Evolutionary conservation across 1,284 basidiomycete genomes (phyloP).

Genomic region (Papiliotrema flavescens): DNA sequence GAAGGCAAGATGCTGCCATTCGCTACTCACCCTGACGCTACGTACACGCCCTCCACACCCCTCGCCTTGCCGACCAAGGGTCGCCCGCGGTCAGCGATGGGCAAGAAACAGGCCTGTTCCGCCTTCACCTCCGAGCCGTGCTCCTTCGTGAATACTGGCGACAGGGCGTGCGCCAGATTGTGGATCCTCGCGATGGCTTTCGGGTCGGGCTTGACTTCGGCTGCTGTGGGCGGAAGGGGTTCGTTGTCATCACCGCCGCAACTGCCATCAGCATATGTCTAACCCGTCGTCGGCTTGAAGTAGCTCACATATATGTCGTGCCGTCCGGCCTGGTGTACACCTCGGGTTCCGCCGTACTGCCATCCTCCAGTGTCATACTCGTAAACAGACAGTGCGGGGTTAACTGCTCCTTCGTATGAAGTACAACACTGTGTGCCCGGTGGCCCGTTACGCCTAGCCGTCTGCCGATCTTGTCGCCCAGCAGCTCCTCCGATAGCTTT

Average conservation of each 20-base stretch:
- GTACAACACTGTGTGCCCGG: constrained; percentile 54
- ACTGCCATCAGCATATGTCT: constrained; percentile 16
- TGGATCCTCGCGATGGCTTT: constrained; percentile 49
- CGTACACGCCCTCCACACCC: constrained; percentile 50
- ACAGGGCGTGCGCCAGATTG: constrained; percentile 50
- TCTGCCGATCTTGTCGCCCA: constrained; percentile 51
- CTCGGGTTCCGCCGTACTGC: constrained; percentile 50
- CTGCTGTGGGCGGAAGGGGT: constrained; percentile 45
- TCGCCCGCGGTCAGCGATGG: constrained; percentile 53
- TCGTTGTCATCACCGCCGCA: constrained; percentile 47
- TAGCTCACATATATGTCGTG: constrained; percentile 45
- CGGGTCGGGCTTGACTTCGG: constrained; percentile 47
- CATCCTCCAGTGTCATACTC: constrained; percentile 53
- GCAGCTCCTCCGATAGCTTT: constrained; percentile 53
- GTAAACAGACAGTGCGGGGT: constrained; percentile 54
- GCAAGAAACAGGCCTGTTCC: constrained; percentile 57
- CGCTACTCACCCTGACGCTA: constrained; percentile 43
- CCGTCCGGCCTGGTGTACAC: constrained; percentile 52
- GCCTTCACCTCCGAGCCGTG: constrained; percentile 44
- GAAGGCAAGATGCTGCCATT: neutral
- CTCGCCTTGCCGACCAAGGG: constrained; percentile 54
- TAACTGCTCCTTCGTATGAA: constrained; percentile 40
- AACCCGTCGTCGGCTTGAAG: neutral
- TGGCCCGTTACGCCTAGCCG: constrained; percentile 47
- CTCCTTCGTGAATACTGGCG: constrained; percentile 45